These are phyloP conservation scores for Xylaria intraflava DNA, from an alignment of 495 filamentous ascomycete species.

Conservation along the genomic window DNA sequence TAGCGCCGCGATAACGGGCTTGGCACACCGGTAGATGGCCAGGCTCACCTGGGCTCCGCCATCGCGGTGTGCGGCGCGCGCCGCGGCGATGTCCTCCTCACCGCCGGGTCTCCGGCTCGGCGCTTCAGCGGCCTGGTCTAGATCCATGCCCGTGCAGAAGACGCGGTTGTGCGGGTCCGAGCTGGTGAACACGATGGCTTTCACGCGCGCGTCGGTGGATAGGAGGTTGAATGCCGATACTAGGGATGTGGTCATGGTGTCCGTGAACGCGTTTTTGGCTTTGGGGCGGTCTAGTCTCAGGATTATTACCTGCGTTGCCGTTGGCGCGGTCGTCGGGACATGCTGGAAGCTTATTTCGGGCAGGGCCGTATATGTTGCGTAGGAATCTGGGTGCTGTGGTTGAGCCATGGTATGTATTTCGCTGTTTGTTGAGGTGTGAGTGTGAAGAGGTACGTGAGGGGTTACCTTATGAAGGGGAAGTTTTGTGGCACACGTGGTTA, in stretches of 20 bases:
- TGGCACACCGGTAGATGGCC: constrained; percentile 55
- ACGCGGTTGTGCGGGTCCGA: constrained; percentile 41
- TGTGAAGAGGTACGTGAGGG: not conserved
- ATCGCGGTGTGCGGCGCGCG: constrained; percentile 26
- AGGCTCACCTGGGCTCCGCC: constrained; percentile 51
- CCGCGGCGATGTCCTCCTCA: not conserved
- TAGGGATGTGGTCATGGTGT: constrained; percentile 48
- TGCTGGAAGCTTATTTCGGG: constrained; percentile 51
- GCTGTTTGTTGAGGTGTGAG: not conserved
- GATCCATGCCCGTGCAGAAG: constrained; percentile 62
- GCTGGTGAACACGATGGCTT: constrained; percentile 46
- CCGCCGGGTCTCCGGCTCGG: not conserved
- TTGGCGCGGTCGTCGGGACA: constrained; percentile 40
- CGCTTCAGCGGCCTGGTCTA: constrained; percentile 45
- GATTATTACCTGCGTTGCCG: constrained; percentile 49
- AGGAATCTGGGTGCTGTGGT: constrained; percentile 11
- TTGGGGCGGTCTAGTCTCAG: constrained; percentile 51
- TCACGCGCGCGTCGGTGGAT: constrained; percentile 51
- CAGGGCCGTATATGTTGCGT: constrained; percentile 25
- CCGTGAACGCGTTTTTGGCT: constrained; percentile 59
- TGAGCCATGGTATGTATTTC: not conserved
- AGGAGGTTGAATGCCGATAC: constrained; percentile 49
- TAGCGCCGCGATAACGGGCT: constrained; percentile 59
- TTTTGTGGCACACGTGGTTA: too few species aligned
- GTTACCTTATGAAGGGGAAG: too few species aligned